Percentiles rank a stretch among this genome's conserved stretches.
These are phyloP conservation scores for Colletotrichum gloeosporioides DNA, from an alignment of 2,329 filamentous ascomycete species.

Conservation along the genomic window DNA sequence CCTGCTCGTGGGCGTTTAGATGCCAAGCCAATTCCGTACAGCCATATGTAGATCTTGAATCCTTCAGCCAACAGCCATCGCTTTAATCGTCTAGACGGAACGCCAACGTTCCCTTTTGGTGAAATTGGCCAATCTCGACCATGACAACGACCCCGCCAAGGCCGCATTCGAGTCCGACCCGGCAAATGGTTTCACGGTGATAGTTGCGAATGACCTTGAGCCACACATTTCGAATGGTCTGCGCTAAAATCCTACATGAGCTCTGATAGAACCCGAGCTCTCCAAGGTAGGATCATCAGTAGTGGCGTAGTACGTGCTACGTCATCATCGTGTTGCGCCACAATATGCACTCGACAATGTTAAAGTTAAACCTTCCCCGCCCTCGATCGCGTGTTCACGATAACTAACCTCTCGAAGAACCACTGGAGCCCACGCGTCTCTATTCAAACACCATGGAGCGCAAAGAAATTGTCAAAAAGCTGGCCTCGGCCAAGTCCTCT, in stretches of 20 bases:
- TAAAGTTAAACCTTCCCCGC: background rate
- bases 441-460: background rate
- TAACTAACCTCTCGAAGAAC: background rate
- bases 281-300: background rate
- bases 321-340: background rate
- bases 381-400: background rate
- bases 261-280: background rate
- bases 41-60: background rate
- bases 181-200: too few species aligned
- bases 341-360: background rate
- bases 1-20: background rate
- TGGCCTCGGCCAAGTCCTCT: background rate
- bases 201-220: too few species aligned
- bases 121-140: background rate
- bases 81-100: background rate
- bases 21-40: background rate
- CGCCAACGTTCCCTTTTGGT: background rate
- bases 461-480: background rate
- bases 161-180: background rate
- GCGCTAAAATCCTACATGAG: background rate
- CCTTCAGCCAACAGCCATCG: background rate
- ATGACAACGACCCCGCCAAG: background rate
- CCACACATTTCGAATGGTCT: background rate
- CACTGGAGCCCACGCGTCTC: fast-evolving
- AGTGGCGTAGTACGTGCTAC: background rate